Evolutionary conservation across 1,139 yeast species (phyloP).

Genomic region (Kodamaea suecica): DNA sequence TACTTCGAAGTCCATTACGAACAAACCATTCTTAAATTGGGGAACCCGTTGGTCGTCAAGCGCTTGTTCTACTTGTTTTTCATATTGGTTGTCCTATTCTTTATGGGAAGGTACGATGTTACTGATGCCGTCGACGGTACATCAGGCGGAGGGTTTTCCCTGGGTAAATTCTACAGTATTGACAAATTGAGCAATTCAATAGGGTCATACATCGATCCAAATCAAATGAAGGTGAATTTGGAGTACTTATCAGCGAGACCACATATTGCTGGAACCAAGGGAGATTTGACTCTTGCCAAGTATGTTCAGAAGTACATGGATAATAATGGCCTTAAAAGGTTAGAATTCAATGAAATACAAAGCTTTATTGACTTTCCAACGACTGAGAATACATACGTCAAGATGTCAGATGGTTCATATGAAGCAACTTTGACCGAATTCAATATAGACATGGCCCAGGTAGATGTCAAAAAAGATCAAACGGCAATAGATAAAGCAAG

Average conservation of each 20-base stretch:
- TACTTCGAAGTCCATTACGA: slow-evolving; percentile 51
- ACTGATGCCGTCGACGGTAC: slow-evolving; percentile 45
- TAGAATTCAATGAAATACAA: slow-evolving; percentile 48
- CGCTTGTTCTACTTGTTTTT: slow-evolving; percentile 68
- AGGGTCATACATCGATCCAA: slow-evolving; percentile 49
- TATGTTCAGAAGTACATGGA: slow-evolving; percentile 59
- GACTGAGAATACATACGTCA: slow-evolving; percentile 27
- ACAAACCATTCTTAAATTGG: slow-evolving; percentile 55
- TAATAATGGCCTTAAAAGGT: slow-evolving; percentile 53
- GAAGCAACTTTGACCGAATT: slow-evolving; percentile 38
- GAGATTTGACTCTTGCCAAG: slow-evolving; percentile 68
- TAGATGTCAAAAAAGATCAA: too few species aligned
- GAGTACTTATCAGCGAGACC: slow-evolving; percentile 82
- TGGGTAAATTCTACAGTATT: slow-evolving; percentile 64
- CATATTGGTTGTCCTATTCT: slow-evolving; percentile 55
- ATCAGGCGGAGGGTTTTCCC: slow-evolving; percentile 43
- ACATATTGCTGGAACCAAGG: slow-evolving; percentile 83
- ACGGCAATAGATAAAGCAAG: too few species aligned
- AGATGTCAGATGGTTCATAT: slow-evolving; percentile 33
- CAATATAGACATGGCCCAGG: too few species aligned
- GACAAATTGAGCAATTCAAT: slow-evolving; percentile 48
- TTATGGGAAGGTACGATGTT: slow-evolving; percentile 54
- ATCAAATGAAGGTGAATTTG: slow-evolving; percentile 63
- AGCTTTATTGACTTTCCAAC: slow-evolving; percentile 59
- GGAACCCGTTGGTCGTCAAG: slow-evolving; percentile 83